Base-by-base conservation (phyloP, 352 stramenopile genomes). In the Pythium rhizo-oryzae region DNA sequence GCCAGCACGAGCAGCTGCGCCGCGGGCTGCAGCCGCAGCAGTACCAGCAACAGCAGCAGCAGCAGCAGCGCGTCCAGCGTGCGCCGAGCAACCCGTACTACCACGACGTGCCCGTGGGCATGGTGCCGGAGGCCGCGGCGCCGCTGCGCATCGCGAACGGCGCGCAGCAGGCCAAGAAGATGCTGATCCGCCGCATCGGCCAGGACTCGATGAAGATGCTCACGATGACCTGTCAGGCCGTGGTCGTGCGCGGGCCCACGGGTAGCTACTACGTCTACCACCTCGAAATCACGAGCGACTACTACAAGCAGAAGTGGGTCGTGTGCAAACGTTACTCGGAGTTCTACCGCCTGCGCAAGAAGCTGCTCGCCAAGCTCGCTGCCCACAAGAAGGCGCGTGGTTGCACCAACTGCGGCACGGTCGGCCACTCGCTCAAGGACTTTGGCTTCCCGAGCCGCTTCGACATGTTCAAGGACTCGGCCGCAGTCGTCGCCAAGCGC, bases 241-340 rank as follows among this genome's bases (percentile, higher is more conserved):
- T 95, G 41, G 69, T 91, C 39, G 87, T 95, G 58, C 84, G 87
- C 58, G 84, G 84, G 18, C 80, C 84, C 4, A 91, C 87, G 8
- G 84, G 84, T 35, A 90, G 75, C 65, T 95, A 95, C 76, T 91
- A 90, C 65, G 85, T 91, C 6, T 95, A 95, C 69, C 87, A 95
- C 67, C 37, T 95, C 35, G 87, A 93, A 65, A 92, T 95, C 76
- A 92, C 87, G 24, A 93, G 85, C 71, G 87, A 95, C 59, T 95
- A 82, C 69, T 95, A 95, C 84, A 92, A 93, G 67, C 87, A 95
- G 65, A 91, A 92, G 67, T 95, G 87, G 87, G 81, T 95, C 65
- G 87, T 92, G 15, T 95, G 87, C 80, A 93, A 95, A 69, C 85
- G 87, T 47, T 95, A 92, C 72, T 95, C 87, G 23, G 87, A 95